Percentiles rank a stretch among this genome's conserved stretches.
Conservation (phyloP, 1,139 yeast species). For the Hansenula sp. region DNA sequence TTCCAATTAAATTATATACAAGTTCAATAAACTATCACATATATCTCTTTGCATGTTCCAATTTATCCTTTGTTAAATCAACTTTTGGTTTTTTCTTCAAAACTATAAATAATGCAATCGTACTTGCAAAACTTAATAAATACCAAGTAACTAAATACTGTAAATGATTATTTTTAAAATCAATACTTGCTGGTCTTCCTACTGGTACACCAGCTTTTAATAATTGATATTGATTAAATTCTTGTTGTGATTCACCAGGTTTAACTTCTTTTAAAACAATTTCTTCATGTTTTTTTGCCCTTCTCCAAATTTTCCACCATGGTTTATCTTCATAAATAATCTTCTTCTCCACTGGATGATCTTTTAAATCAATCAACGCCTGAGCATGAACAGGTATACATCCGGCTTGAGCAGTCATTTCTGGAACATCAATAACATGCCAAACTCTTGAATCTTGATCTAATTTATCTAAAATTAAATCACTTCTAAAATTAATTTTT, state of each 20-base stretch:
- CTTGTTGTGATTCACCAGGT: constrained; percentile 24
- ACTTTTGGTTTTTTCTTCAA: constrained; percentile 41
- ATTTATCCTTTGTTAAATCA: constrained; percentile 38
- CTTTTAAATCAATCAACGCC: constrained; percentile 61
- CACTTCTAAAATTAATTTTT: constrained; percentile 32
- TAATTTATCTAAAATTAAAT: constrained; percentile 71
- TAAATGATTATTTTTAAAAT: constrained; percentile 81
- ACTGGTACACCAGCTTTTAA: constrained; percentile 84
- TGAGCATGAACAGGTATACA: constrained; percentile 76
- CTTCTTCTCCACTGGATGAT: constrained; percentile 33
- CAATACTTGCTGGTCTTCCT: constrained; percentile 76
- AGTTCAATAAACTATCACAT: not conserved
- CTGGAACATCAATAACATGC: constrained; percentile 73
- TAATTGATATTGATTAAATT: constrained; percentile 44
- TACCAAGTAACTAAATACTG: constrained; percentile 96
- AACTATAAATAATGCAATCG: constrained; percentile 58
- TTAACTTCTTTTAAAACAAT: constrained; percentile 3
- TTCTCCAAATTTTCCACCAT: constrained; percentile 33
- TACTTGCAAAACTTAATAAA: constrained; percentile 69
- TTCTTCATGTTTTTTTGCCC: constrained; percentile 8
- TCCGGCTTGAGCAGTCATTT: constrained; percentile 68
- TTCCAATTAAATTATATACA: too few relatives aligned
- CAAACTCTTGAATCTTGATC: constrained; percentile 57
- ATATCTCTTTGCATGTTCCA: constrained; percentile 38
- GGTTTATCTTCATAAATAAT: constrained; percentile 16